Conservation (phyloP, 768 basidiomycete genomes). For the Chalciporus sphaerocephalus region DNA sequence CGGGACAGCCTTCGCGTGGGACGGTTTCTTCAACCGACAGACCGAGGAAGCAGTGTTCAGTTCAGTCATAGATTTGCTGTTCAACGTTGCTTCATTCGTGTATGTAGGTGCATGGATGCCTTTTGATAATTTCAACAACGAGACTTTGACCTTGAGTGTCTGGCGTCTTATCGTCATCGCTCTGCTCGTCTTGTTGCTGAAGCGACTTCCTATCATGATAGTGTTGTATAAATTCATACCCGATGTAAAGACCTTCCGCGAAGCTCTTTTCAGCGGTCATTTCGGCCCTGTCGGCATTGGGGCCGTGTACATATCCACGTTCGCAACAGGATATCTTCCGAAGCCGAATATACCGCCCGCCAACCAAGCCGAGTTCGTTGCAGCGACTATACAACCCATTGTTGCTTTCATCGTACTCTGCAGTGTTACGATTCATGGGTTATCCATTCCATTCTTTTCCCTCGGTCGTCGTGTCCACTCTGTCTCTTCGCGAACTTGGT, state of each 20-base stretch:
- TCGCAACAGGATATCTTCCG: slow-evolving; percentile 63
- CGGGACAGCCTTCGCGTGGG: slow-evolving; percentile 96
- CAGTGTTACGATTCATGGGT: slow-evolving; percentile 82
- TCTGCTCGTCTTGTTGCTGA: slow-evolving; percentile 74
- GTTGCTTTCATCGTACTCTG: slow-evolving; percentile 92
- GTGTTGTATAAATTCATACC: slow-evolving; percentile 90
- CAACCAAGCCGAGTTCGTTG: slow-evolving; percentile 60
- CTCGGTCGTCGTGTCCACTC: slow-evolving; percentile 88
- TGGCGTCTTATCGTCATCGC: slow-evolving; percentile 86
- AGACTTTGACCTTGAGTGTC: slow-evolving; percentile 61
- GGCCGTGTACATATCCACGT: slow-evolving; percentile 89
- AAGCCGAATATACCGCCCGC: slow-evolving; percentile 41
- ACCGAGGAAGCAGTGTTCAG: slow-evolving; percentile 95
- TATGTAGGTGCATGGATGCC: slow-evolving; percentile 99
- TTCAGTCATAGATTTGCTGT: slow-evolving; percentile 92
- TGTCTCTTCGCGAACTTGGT: slow-evolving; percentile 77
- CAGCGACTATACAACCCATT: slow-evolving; percentile 82
- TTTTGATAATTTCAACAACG: slow-evolving; percentile 71
- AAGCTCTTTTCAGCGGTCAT: slow-evolving; percentile 92
- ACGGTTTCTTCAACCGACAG: slow-evolving; percentile 88
- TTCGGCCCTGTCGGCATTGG: slow-evolving; percentile 89
- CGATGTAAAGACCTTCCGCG: slow-evolving; percentile 90
- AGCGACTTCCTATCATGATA: slow-evolving; percentile 81
- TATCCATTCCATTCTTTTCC: slow-evolving; percentile 94
- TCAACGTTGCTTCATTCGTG: slow-evolving; percentile 93